These are phyloP conservation scores for Penicillium verrucosum DNA, from an alignment of 2,329 filamentous ascomycete species.

Conservation along the genomic window DNA sequence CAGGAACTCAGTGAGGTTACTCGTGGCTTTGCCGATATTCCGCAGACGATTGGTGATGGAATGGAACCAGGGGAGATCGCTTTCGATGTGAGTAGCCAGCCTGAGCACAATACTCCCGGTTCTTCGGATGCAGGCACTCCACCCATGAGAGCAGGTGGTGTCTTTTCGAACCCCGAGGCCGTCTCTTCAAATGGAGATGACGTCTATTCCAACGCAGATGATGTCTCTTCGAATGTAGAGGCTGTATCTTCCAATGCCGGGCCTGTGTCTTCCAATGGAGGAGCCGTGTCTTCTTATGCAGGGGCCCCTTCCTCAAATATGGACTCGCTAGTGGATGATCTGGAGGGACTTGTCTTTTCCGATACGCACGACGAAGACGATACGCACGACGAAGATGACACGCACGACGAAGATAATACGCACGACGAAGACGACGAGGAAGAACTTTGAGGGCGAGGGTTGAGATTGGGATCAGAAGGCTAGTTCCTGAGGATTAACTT, in stretches of 20 bases:
- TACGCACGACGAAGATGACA: not conserved
- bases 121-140: not conserved
- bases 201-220: not conserved
- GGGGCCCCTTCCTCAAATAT: too few species aligned
- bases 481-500: not conserved
- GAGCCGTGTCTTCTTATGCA: not conserved
- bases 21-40: constrained; percentile 29
- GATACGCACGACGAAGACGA: not conserved
- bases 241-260: not conserved
- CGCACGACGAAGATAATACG: too few species aligned
- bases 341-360: not conserved
- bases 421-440: not conserved
- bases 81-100: constrained; percentile 11
- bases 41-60: not conserved
- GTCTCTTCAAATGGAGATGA: not conserved
- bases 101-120: not conserved
- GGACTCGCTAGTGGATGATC: not conserved
- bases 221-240: not conserved
- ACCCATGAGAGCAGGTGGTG: not conserved
- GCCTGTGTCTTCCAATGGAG: not conserved
- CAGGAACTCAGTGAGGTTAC: constrained; percentile 39
- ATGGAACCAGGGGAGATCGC: constrained; percentile 21
- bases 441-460: not conserved
- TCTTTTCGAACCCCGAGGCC: not conserved
- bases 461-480: not conserved